Conservation (phyloP, 1,284 basidiomycete species). For the Cutaneotrichosporon mucoides region DNA sequence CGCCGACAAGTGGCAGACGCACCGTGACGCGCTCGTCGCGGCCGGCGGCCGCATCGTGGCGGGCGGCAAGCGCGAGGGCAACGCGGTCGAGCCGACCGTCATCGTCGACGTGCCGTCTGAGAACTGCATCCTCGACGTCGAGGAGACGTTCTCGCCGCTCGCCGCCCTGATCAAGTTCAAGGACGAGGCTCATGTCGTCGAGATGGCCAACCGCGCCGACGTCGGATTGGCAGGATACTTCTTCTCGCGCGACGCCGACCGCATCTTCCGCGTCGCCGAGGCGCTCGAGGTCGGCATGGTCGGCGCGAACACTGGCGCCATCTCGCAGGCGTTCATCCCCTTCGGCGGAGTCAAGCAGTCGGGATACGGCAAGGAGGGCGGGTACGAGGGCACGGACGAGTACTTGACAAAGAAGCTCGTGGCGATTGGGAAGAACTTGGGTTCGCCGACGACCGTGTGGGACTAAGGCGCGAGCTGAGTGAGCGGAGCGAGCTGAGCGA, state of each 20-base stretch:
- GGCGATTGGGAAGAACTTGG: constrained; percentile 27
- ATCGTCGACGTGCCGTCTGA: constrained; percentile 72
- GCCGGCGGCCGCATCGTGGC: constrained; percentile 82
- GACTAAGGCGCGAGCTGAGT: neutral
- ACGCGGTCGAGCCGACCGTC: constrained; percentile 84
- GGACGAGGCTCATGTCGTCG: constrained; percentile 86
- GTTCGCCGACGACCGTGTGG: constrained; percentile 5
- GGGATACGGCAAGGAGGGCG: constrained; percentile 45
- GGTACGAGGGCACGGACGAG: constrained; percentile 42
- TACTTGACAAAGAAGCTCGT: constrained; percentile 42
- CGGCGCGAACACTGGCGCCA: constrained; percentile 65
- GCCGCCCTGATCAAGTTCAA: constrained; percentile 67
- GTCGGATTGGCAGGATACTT: constrained; percentile 90
- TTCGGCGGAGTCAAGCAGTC: constrained; percentile 71
- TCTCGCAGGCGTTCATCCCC: constrained; percentile 67
- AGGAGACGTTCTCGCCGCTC: constrained; percentile 85
- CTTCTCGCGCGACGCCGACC: constrained; percentile 81
- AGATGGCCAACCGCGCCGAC: constrained; percentile 75
- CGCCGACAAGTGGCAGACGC: constrained; percentile 77
- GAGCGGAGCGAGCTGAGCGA: too few relatives aligned
- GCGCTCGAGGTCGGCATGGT: constrained; percentile 87
- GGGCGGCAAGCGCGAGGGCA: constrained; percentile 67
- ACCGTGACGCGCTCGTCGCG: constrained; percentile 78
- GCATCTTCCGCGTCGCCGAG: constrained; percentile 97
- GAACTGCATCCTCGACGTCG: constrained; percentile 57